Conservation (phyloP, 2,329 filamentous ascomycete genomes). For the Exophiala sideris region DNA sequence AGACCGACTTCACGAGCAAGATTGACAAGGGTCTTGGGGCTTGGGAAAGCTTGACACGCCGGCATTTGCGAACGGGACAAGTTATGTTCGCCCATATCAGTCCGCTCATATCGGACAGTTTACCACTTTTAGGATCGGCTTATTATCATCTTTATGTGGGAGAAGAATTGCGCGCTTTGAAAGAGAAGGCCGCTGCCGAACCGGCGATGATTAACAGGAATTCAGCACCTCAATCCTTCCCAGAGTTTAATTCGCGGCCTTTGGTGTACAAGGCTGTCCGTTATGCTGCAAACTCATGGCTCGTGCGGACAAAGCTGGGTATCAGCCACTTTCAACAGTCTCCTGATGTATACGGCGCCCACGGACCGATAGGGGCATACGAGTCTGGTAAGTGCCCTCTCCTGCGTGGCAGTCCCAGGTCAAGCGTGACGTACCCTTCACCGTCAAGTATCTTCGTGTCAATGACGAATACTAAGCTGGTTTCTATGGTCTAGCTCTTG, state of each 20-base stretch:
- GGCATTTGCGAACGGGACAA: background rate
- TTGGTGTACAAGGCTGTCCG: background rate
- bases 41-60: background rate
- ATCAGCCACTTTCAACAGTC: background rate
- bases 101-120: background rate
- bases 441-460: background rate
- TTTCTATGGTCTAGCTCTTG: background rate
- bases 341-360: background rate
- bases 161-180: background rate
- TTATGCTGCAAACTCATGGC: background rate
- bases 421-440: background rate
- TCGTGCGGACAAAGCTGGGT: background rate
- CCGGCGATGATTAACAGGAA: background rate
- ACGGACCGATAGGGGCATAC: background rate
- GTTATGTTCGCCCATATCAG: background rate
- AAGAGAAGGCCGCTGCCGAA: background rate
- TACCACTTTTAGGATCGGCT: background rate
- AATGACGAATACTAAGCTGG: background rate
- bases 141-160: conserved; percentile 1
- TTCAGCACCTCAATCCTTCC: background rate
- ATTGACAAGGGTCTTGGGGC: background rate
- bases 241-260: background rate
- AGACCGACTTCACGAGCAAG: background rate
- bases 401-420: background rate
- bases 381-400: background rate